Evolutionary conservation across 164 flowering plant genomes (phyloP), one percentile per base, ranked within the genome.

Genomic region (Taxillus chinensis): DNA sequence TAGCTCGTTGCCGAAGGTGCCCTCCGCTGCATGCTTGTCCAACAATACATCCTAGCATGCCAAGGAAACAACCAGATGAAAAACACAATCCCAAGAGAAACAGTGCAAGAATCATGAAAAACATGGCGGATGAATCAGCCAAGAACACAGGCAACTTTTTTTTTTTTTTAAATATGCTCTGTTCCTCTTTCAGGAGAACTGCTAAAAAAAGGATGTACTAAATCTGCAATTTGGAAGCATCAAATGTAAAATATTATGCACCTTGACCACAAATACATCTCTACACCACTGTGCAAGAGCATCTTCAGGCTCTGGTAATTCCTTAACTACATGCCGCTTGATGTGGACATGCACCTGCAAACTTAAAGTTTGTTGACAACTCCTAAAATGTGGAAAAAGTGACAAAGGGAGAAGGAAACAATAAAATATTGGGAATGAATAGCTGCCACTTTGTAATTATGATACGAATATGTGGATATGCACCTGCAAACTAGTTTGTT

Each of bases 281-380:
- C 64, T 79, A 63, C 90, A 85, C 90, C 90, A 82, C 61, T 85
- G 86, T 37, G 90, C 80, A 62, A 81, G 70, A 39, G 66, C 87
- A 39, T 80, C 82, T 48, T 79, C 84, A 7, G 78, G 56, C 67
- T 83, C 82, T 48, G 90, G 87, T 67, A 85, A 58, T 7, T 83
- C 90, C 63, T 79, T 79, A 80, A 83, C 80, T 49, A 66, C 39
- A 67, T 79, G 83, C 17, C 97, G 77, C 77, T 83, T 86, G 54
- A 93, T 53, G 69, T 84, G 91, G 43, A 93, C 87, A 71, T 93
- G 92, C 42, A 90, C 77, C 99, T 93, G 79, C 62, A 69, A 61
- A 59, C 27, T 62, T 48, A 14, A 56, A 48, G 51, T 48, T 41
- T 54, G 43, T 16, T 16, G 40, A 8, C 58, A 53, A 16, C 46